phyloP scores from a whole-genome alignment of 345 rosid species.

The Odontarrhena argentea region DNA sequence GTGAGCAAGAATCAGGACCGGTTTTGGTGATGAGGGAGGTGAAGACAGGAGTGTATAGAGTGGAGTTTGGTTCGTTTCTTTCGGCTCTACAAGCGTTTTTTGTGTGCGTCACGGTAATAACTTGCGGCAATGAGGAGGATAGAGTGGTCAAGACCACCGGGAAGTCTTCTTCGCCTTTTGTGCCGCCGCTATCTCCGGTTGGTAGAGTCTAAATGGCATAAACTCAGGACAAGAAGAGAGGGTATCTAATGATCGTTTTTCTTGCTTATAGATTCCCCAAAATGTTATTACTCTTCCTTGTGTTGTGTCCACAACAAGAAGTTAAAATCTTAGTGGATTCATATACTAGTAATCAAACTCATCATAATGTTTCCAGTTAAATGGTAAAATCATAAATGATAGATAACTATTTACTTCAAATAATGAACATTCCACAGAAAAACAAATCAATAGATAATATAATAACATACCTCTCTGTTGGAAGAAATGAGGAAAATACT shows the following conservation, averaged over 20 bases:
- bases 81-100: slow-evolving; percentile 81
- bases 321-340: background rate
- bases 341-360: too few relatives aligned
- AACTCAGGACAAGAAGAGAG: background rate
- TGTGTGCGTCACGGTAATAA: slow-evolving; percentile 57
- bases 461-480: too few relatives aligned
- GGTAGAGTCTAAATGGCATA: slow-evolving; percentile 61
- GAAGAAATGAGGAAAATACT: too few relatives aligned
- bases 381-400: too few relatives aligned
- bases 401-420: too few relatives aligned
- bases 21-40: slow-evolving; percentile 57
- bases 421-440: too few relatives aligned
- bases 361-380: too few relatives aligned
- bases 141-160: slow-evolving; percentile 35
- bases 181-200: slow-evolving; percentile 80
- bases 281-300: slow-evolving; percentile 2
- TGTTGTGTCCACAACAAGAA: background rate
- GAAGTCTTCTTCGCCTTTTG: slow-evolving; percentile 47
- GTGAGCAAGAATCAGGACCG: slow-evolving; percentile 34
- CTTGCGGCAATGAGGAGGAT: slow-evolving; percentile 38
- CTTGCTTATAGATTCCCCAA: background rate
- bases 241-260: background rate
- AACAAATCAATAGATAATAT: too few relatives aligned
- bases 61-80: slow-evolving; percentile 63
- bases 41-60: slow-evolving; percentile 59